Evolutionary conservation across 768 basidiomycete genomes (phyloP), one percentile per base, ranked within the genome.

Genomic region (Pleurotus salmoneostramineus): DNA sequence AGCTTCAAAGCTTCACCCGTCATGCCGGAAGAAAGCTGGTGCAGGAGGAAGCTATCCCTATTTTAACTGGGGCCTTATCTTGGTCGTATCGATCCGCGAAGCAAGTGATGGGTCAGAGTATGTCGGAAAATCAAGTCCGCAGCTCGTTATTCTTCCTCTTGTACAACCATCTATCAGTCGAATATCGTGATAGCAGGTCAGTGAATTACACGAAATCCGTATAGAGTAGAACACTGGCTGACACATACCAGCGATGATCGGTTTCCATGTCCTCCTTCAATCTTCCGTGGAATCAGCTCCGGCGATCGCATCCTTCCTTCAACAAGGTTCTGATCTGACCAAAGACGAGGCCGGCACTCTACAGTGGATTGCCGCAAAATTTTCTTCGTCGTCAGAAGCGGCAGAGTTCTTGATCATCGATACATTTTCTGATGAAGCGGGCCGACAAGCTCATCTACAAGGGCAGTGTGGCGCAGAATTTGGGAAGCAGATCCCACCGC

Each of bases 351-450:
- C 74, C 15, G 67, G 67, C 46, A 75, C 75, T 6, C 64, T 68
- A 21, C 72, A 75, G 61, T 75, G 74, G 75, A 74, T 68, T 60
- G 75, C 69, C 4, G 50, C 72, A 32, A 73, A 70, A 56, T 70
- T 70, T 58, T 58, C 62, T 34, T 50, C 63, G 47, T n/a, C 37
- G 10, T 40, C n/a, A n/a, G 58, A 67, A 37, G 56, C 61, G 10
- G 10, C 37, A 40, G 66, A 67, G 7, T 75, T 67, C 62, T 70
- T 69, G 44, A 71, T 76, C 62, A 72, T 76, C 66, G 75, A 76
- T 62, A 74, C 74, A 6, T 75, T 75, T 66, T 67, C 68, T 3
- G 62, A 64, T 7, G 69, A 72, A 50, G 58, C 60, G 21, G 74
- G 71, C 4, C 69, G 74, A 12, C 50, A 60, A 7, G 72, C 71